Base-by-base conservation (phyloP, 176 grass and related monocot genomes). In the Areca catechu region DNA sequence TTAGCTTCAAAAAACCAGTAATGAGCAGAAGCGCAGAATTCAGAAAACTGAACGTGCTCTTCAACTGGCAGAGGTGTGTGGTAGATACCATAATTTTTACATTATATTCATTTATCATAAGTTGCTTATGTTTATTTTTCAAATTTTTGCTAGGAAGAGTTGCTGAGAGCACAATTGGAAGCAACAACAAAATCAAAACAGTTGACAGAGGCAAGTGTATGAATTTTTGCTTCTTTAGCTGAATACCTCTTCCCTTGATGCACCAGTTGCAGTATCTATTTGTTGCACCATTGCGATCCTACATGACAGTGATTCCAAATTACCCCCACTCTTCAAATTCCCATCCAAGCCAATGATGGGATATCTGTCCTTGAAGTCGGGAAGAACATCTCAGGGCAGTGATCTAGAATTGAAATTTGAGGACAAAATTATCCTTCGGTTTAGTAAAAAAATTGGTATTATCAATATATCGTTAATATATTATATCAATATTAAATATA, bases 11-110 rank as follows among this genome's bases (percentile, higher is more conserved):
- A 98, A 80, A 70, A 98, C 73, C 24, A 92, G 73, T 7, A 70
- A 80, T 50, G 73, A 85, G 21, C 93, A 92, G 72, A 92, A 80
- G 60, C 71, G 30, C 67, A 92, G 87, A 76, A 85, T 98, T 37
- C 78, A 80, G 62, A 98, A 98, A 81, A 92, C 79, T n/a, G 76
- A 92, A 66, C 66, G 48, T 37, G 93, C 93, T 70, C 93, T 89
- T 85, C 75, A 85, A 80, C 66, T 67, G 68, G 87, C 87, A 55
- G 84, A 98, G 93, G 87, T 98, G 58, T 88, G 72, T 82, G 48
- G 58, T 62, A 56, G 56, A 24, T 77, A 58, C 58, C 49, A 51
- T 49, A 54, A 27, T 65, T 43, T 43, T 43, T 2, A 12, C 34
- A 43, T 43, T 43, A 2, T 9, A 12, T 43, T 43, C 34, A 43